phyloP scores from a whole-genome alignment of 1,284 basidiomycete genomes.

The Inonotus obliquus region DNA sequence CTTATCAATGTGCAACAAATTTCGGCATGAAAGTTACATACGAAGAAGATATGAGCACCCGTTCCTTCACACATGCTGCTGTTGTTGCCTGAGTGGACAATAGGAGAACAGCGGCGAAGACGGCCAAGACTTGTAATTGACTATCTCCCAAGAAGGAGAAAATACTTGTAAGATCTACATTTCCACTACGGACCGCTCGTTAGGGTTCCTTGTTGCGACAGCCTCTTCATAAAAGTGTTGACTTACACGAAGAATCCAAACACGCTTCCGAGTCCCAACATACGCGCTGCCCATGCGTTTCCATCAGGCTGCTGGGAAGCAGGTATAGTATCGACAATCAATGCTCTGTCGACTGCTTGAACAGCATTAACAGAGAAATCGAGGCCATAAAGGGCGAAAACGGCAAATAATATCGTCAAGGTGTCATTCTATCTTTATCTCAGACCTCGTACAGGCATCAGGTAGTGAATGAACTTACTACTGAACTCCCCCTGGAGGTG shows the following conservation, averaged over 20 bases:
- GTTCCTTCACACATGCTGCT: conserved; percentile 60
- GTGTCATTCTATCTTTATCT: conserved; percentile 45
- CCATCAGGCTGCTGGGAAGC: conserved; percentile 75
- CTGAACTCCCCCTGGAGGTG: conserved; percentile 34
- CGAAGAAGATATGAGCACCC: conserved; percentile 57
- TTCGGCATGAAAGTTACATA: conserved; percentile 23
- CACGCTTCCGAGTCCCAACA: conserved; percentile 80
- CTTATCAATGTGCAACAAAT: background rate
- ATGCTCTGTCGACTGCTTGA: conserved; percentile 78
- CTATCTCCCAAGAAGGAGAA: conserved; percentile 40
- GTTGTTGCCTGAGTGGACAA: conserved; percentile 33
- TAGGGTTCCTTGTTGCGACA: background rate
- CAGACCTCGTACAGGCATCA: background rate
- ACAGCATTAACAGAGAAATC: conserved; percentile 95
- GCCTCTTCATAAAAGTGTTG: background rate
- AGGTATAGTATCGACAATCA: conserved; percentile 70
- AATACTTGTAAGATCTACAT: conserved; percentile 35
- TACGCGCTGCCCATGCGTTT: conserved; percentile 93
- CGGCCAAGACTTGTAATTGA: conserved; percentile 46
- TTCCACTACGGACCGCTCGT: conserved; percentile 29
- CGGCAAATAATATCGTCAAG: conserved; percentile 74
- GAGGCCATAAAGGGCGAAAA: conserved; percentile 83
- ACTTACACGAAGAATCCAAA: conserved; percentile 83
- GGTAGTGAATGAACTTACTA: conserved; percentile 28
- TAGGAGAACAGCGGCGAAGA: conserved; percentile 40